These are phyloP conservation scores for Carpinus viminea DNA, from an alignment of 306 rosid genomes.

Conservation along the genomic window DNA sequence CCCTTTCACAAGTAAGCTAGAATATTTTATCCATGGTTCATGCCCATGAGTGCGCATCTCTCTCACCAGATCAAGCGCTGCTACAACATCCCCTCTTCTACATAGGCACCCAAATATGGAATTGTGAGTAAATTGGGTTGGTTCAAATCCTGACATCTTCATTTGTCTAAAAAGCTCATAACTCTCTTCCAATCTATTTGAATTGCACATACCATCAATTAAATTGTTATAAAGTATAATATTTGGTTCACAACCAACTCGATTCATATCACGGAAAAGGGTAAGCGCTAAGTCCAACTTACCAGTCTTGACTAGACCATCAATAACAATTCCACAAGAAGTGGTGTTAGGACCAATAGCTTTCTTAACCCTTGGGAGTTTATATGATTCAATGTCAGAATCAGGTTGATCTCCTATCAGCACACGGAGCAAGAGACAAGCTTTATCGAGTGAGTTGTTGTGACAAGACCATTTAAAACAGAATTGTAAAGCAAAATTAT, in stretches of 20 bases:
- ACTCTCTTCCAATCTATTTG: conserved; percentile 73
- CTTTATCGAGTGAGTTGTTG: conserved; percentile 49
- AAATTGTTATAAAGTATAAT: conserved; percentile 54
- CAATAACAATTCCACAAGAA: conserved; percentile 62
- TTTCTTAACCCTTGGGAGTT: conserved; percentile 37
- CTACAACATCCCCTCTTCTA: conserved; percentile 58
- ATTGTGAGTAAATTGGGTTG: conserved; percentile 77
- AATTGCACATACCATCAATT: conserved; percentile 61
- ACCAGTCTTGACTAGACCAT: conserved; percentile 55
- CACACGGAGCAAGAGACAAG: conserved; percentile 51
- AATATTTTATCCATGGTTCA: conserved; percentile 73
- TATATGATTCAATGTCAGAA: conserved; percentile 24
- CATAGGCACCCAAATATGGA: conserved; percentile 74
- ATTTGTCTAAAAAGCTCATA: conserved; percentile 60
- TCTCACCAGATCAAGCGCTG: conserved; percentile 55
- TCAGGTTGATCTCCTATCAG: conserved; percentile 43
- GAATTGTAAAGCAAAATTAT: conserved; percentile 58
- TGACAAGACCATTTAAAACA: conserved; percentile 54
- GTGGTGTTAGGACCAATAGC: conserved; percentile 44
- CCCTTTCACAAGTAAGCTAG: conserved; percentile 68
- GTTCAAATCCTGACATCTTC: conserved; percentile 59
- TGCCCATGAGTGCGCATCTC: conserved; percentile 69
- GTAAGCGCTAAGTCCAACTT: conserved; percentile 56
- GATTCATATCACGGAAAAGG: conserved; percentile 60
- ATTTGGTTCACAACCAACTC: conserved; percentile 45